Percentiles rank a stretch among this genome's conserved stretches.
These are phyloP conservation scores for Coleophoma cylindrospora DNA, from an alignment of 2,329 filamentous ascomycete genomes.

Conservation along the genomic window DNA sequence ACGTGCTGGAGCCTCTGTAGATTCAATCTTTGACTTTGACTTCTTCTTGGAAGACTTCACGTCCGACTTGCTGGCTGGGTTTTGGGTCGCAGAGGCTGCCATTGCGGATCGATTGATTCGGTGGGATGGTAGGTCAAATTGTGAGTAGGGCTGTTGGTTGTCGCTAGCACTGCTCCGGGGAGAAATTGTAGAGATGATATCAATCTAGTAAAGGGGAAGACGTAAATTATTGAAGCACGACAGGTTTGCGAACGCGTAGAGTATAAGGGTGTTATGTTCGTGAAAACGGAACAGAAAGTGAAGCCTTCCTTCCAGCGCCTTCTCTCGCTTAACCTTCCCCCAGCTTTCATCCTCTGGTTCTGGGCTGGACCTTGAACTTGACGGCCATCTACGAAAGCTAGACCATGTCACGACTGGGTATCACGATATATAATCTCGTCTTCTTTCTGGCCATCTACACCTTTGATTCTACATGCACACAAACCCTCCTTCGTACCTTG, in stretches of 20 bases:
- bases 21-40: constrained; percentile 53
- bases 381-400: background rate
- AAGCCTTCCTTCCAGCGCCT: no score
- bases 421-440: no score
- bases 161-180: background rate
- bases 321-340: no score
- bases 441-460: no score
- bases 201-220: background rate
- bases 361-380: background rate
- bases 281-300: background rate
- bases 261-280: background rate
- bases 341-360: no score
- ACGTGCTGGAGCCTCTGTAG: constrained; percentile 45
- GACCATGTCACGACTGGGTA: no score
- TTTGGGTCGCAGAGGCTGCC: constrained; percentile 60
- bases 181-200: background rate
- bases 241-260: background rate
- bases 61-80: constrained; percentile 55
- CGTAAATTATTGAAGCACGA: background rate
- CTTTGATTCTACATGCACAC: no score
- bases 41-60: constrained; percentile 67
- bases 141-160: constrained; percentile 28
- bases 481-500: no score
- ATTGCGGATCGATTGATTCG: constrained; percentile 35
- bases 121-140: background rate